Conservation (phyloP, 192 early-diverging fungal genomes). For the Coemansia sp. region DNA sequence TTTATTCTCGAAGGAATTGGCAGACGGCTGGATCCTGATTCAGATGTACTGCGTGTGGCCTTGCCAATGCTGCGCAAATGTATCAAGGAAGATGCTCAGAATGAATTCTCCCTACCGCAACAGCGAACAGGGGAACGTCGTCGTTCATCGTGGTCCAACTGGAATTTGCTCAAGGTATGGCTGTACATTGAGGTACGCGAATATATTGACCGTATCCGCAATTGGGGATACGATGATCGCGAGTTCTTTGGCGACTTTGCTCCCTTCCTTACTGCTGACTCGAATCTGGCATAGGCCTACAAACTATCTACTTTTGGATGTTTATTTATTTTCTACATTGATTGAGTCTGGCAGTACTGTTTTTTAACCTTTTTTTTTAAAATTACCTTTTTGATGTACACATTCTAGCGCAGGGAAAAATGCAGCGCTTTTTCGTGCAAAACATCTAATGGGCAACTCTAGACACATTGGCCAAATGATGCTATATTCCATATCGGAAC, state of each 20-base stretch:
- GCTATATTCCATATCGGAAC: too few species aligned
- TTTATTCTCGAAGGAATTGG: constrained; percentile 96
- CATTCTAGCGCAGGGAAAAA: not conserved
- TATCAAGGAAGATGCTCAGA: constrained; percentile 37
- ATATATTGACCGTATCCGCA: constrained; percentile 33
- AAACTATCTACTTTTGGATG: not conserved
- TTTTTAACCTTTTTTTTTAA: constrained; percentile 15
- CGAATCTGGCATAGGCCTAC: constrained; percentile 16
- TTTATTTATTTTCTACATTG: not conserved
- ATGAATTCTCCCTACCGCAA: constrained; percentile 25
- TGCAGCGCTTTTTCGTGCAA: too few species aligned
- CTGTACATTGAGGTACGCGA: constrained; percentile 49
- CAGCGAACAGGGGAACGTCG: not conserved
- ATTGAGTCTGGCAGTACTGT: not conserved
- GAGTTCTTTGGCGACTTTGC: constrained; percentile 50
- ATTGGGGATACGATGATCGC: constrained; percentile 48
- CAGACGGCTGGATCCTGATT: constrained; percentile 79
- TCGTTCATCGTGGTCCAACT: constrained; percentile 13
- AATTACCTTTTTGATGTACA: not conserved
- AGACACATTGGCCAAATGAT: too few species aligned
- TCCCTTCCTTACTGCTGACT: constrained; percentile 46
- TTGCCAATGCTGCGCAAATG: constrained; percentile 68
- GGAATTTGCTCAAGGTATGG: constrained; percentile 47
- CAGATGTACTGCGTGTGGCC: constrained; percentile 85
- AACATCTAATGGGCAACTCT: too few species aligned